Evolutionary conservation across 495 filamentous ascomycete genomes (phyloP), one percentile per base, ranked within the genome.

Genomic region (Usnea hakonensis): DNA sequence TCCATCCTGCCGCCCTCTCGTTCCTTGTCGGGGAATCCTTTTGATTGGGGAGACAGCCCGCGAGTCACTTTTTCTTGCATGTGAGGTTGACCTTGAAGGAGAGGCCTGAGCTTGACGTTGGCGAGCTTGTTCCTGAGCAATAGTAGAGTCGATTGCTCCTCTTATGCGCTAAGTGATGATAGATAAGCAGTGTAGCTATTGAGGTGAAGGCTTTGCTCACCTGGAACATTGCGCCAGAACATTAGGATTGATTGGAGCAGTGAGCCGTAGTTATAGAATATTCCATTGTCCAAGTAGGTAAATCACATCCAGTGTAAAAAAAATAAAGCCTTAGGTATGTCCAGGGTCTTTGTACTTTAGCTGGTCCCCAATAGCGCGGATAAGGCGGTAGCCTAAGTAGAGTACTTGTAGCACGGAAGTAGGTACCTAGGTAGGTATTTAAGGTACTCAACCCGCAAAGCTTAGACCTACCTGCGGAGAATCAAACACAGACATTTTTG

Each of bases 101-200:
- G 80, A 76, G 23, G 78, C 73, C 60, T 81, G 76, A 17, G 76
- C 70, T 50, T 85, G 74, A 67, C 79, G 81, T 68, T 89, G 85
- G 55, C 90, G 85, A 59, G 89, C 88, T 74, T 94, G 90, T 78
- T 96, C 91, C 76, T 96, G 89, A 66, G 90, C 88, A 64, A 96
- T 91, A 66, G 86, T 84, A 65, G 84, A 84, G 70, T 96, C 90
- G 69, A 95, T 89, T 57, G 88, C 88, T 64, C 87, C 88, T 78
- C 90, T 91, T 68, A 96, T 73, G 75, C 90, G 87, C 90, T 96
- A 71, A 46, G 28, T 43, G 10, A 30, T 41, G 38, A n/a, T 56
- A 32, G 16, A 44, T 60, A 40, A 63, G 66, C 68, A 67, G 64
- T 19, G 40, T 33, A 10, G 60, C 38, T 17, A 46, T 37, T 35